phyloP scores from a whole-genome alignment of 306 rosid genomes.

The Lathyrus sativus region DNA sequence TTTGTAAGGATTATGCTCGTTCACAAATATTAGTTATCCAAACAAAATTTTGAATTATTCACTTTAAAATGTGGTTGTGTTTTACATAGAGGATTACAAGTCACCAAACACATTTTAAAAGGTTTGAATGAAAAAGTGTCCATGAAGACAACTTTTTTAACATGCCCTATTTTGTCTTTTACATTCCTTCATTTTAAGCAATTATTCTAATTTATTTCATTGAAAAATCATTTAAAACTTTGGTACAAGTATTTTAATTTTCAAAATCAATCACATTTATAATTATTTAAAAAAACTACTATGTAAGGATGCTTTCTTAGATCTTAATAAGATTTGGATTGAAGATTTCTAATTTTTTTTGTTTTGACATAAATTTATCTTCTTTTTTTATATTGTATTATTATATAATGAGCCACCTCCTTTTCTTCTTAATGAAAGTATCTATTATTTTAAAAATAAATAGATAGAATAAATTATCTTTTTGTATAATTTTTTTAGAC shows the following conservation, averaged over 20 bases:
- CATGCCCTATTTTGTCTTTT: background rate
- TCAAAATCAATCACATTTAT: background rate
- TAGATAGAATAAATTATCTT: too few species aligned
- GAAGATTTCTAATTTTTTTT: too few species aligned
- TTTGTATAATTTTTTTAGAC: too few species aligned
- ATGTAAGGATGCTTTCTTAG: background rate
- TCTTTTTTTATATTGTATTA: too few species aligned
- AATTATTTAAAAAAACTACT: background rate
- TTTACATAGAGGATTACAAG: conserved; percentile 17
- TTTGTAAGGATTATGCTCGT: conserved; percentile 5
- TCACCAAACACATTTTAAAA: conserved; percentile 27
- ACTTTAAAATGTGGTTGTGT: background rate
- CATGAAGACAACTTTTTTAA: background rate
- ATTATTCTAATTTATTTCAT: background rate
- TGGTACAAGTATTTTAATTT: background rate
- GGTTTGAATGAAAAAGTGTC: conserved; percentile 8
- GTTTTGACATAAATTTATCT: too few species aligned
- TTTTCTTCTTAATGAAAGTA: too few species aligned
- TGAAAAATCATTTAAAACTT: background rate
- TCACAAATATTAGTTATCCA: background rate
- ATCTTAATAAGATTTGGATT: too few species aligned
- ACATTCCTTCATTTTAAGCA: background rate
- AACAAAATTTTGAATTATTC: background rate
- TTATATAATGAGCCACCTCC: too few species aligned
- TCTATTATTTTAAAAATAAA: too few species aligned